phyloP scores from a whole-genome alignment of 176 grass and related monocot species.

The Bromus sterilis region DNA sequence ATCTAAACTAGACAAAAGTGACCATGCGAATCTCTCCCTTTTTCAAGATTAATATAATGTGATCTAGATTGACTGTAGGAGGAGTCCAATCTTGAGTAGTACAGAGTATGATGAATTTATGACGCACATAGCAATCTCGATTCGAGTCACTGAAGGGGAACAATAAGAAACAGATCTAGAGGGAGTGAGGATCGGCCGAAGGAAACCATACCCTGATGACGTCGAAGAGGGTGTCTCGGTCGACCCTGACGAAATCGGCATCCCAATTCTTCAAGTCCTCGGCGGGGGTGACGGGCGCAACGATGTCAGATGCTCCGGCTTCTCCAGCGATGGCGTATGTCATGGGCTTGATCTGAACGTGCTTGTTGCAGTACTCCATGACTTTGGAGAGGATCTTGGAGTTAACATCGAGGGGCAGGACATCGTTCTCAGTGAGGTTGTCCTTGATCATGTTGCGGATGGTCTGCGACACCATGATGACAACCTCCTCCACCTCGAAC shows the following conservation, averaged over 20 bases:
- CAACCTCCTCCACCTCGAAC: no score
- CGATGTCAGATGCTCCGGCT: no score
- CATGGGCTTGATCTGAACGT: constrained; percentile 18
- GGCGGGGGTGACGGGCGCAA: neutral
- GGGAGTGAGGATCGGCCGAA: neutral
- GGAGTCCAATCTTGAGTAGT: no score
- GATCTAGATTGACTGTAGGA: no score
- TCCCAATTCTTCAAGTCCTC: constrained; percentile 40
- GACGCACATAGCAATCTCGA: no score
- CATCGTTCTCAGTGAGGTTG: constrained; percentile 11
- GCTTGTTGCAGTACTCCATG: constrained; percentile 47
- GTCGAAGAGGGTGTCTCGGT: constrained; percentile 45
- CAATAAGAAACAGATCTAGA: no score
- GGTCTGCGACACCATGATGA: constrained; percentile 35
- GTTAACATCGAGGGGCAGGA: constrained; percentile 42
- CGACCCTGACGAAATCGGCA: constrained; percentile 40
- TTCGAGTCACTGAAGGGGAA: no score
- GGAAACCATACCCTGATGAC: constrained; percentile 22
- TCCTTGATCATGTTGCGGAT: constrained; percentile 46
- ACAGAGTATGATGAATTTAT: no score
- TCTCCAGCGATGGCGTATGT: neutral
- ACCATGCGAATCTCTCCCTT: no score
- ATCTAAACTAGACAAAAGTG: no score
- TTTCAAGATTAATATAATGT: no score
- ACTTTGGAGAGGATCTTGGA: no score